Evolutionary conservation across 2,329 filamentous ascomycete species (phyloP).

Genomic region (Aaosphaeria pasadenensis): DNA sequence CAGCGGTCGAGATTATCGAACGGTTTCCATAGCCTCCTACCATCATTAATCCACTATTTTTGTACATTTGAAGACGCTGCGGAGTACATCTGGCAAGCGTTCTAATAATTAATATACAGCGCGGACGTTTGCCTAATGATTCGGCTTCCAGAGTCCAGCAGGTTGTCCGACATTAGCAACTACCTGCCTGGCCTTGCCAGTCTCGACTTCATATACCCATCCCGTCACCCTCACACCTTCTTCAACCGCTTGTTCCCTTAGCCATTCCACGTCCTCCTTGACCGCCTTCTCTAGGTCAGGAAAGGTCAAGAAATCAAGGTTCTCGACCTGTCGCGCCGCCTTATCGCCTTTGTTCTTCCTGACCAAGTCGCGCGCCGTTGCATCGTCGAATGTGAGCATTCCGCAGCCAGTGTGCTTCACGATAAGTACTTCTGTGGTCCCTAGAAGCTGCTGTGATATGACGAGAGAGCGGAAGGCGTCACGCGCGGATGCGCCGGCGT

Average conservation of each 20-base stretch:
- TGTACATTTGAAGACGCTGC: too few relatives aligned
- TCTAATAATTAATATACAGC: too few relatives aligned
- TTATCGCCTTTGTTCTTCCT: constrained; percentile 56
- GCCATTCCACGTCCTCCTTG: constrained; percentile 48
- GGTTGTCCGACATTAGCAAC: constrained; percentile 6
- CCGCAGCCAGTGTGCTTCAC: constrained; percentile 75
- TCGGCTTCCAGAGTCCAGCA: too few relatives aligned
- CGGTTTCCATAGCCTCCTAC: too few relatives aligned
- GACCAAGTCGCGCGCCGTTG: constrained; percentile 54
- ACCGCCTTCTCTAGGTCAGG: constrained; percentile 14
- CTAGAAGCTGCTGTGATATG: constrained; percentile 76
- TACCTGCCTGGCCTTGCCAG: constrained; percentile 58
- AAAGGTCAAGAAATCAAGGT: constrained; percentile 66
- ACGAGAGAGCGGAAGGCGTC: constrained; percentile 73
- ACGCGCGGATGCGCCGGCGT: constrained; percentile 57
- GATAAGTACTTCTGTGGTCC: constrained; percentile 70
- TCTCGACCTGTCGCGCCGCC: constrained; percentile 44
- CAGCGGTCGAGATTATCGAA: too few relatives aligned
- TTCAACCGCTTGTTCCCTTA: constrained; percentile 60
- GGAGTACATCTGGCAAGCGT: too few relatives aligned
- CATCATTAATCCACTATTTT: too few relatives aligned
- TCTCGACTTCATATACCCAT: constrained; percentile 78
- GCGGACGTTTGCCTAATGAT: too few relatives aligned
- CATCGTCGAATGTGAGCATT: constrained; percentile 67
- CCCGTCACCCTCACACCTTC: constrained; percentile 62